Base-by-base conservation (phyloP, 306 rosid genomes). In the Begonia fuchsioides region DNA sequence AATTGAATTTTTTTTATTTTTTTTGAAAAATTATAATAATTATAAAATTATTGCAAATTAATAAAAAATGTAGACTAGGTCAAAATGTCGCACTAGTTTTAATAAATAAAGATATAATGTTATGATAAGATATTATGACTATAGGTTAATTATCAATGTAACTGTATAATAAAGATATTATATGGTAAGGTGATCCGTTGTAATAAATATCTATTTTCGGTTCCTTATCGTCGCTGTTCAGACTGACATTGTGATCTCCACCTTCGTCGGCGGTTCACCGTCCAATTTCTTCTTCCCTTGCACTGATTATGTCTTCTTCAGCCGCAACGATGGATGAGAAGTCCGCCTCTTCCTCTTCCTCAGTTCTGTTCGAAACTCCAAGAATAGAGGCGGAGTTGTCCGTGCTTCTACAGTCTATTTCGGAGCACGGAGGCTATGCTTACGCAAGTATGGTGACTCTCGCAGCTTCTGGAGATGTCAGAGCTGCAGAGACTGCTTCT, bases 391-490 rank as follows among this genome's bases (percentile, higher is more conserved):
- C 43, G 8, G 79, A 85, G 46, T 64, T 62, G 8, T 17, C 75
- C 13, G 39, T 39, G 13, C 83, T 90, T 12, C 87, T 90, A 57
- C 95, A 73, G 32, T 13, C 76, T 11, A 73, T 90, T 26, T 72
- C 83, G 12, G 72, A 73, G 53, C 87, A 85, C 44, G 98, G 95
- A 0, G 96, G 98, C 19, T 90, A 79, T 60, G 87, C 93, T 17
- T 90, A 58, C 70, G 87, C 75, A 38, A 67, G 83, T 44, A 81
- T 85, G 87, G 92, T 79, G 5, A 3, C 79, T n/a, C 74, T 69
- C 14, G 86, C 87, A 0, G 71, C 75, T 5, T 43, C 62, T 45
- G 87, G 94, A 0, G 95, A 90, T 58, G 12, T 70, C 19, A 67
- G 78, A 0, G 95, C 93, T 0, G 95, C 95, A 2, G 95, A 82